Evolutionary conservation across 1,284 basidiomycete species (phyloP).

Genomic region (Moesziomyces sp.): DNA sequence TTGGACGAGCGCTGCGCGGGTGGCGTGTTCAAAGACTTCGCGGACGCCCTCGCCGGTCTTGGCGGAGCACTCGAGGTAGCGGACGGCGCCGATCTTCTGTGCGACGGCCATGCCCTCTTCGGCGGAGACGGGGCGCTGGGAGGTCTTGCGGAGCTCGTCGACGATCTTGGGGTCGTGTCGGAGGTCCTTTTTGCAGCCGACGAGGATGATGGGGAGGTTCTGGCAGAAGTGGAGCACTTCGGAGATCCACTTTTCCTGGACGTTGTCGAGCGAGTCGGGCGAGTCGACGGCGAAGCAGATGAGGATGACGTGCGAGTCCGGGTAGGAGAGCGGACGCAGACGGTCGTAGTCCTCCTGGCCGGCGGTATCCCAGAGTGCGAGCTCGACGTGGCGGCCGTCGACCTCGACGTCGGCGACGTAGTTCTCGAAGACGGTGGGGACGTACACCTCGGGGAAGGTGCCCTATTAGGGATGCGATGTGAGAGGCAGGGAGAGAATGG

Average conservation of each 20-base stretch:
- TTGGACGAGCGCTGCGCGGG: conserved; percentile 78
- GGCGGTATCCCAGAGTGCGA: conserved; percentile 94
- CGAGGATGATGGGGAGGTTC: conserved; percentile 85
- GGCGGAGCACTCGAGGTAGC: conserved; percentile 90
- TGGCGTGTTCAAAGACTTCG: conserved; percentile 91
- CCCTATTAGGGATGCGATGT: conserved; percentile 69
- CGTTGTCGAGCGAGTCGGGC: conserved; percentile 91
- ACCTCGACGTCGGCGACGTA: conserved; percentile 90
- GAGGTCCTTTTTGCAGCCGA: conserved; percentile 82
- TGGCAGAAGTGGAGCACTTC: conserved; percentile 93
- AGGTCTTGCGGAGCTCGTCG: conserved; percentile 67
- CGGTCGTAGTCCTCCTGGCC: conserved; percentile 81
- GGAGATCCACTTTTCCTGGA: conserved; percentile 96
- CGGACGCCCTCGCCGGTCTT: conserved; percentile 88
- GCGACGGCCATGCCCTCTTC: conserved; percentile 80
- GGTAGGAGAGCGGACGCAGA: conserved; percentile 77
- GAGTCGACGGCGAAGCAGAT: conserved; percentile 94
- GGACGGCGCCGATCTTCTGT: conserved; percentile 86
- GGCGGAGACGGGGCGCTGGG: conserved; percentile 65
- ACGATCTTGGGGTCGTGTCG: conserved; percentile 68
- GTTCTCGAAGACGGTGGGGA: conserved; percentile 91
- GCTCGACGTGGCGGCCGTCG: conserved; percentile 88
- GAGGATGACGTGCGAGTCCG: conserved; percentile 90
- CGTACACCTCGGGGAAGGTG: conserved; percentile 93
- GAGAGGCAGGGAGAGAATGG: neutral